phyloP scores from a whole-genome alignment of 2,329 filamentous ascomycete species.

The Venturia nashicola region DNA sequence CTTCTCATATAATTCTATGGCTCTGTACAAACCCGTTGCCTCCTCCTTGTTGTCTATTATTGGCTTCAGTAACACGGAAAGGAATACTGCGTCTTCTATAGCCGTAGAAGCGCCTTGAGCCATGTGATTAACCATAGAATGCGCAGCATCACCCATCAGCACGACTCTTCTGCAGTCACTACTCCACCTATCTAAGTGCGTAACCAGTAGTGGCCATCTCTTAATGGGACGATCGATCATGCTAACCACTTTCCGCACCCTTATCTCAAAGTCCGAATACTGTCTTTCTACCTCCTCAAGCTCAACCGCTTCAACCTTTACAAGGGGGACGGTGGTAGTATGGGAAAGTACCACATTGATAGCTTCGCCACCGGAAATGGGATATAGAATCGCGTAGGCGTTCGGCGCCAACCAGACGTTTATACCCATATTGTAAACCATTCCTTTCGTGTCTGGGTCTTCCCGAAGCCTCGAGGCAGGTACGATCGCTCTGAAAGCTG shows the following conservation, averaged over 20 bases:
- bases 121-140: conserved; percentile 32
- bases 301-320: conserved; percentile 25
- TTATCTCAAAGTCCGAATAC: conserved; percentile 33
- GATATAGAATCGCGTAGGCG: conserved; percentile 34
- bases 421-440: conserved; percentile 25
- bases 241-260: conserved; percentile 29
- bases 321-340: conserved; percentile 25
- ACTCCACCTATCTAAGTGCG: conserved; percentile 30
- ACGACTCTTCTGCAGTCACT: conserved; percentile 30
- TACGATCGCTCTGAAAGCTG: conserved; percentile 29
- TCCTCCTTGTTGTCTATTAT: conserved; percentile 17
- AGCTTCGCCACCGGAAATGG: conserved; percentile 30
- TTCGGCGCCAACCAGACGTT: conserved; percentile 33
- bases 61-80: conserved; percentile 24
- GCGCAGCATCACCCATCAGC: conserved; percentile 32
- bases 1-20: conserved; percentile 27
- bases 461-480: conserved; percentile 30
- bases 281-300: conserved; percentile 30
- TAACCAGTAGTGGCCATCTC: conserved; percentile 33
- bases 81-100: conserved; percentile 33
- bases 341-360: conserved; percentile 37
- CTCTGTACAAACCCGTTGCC: conserved; percentile 21
- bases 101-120: conserved; percentile 33
- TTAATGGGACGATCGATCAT: conserved; percentile 22
- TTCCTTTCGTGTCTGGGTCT: conserved; percentile 28